A percentile compares a stretch with the other conserved stretches of the same genome.
phyloP scores from a whole-genome alignment of 2,329 filamentous ascomycete genomes.

The Sclerotiophoma versabilis region DNA sequence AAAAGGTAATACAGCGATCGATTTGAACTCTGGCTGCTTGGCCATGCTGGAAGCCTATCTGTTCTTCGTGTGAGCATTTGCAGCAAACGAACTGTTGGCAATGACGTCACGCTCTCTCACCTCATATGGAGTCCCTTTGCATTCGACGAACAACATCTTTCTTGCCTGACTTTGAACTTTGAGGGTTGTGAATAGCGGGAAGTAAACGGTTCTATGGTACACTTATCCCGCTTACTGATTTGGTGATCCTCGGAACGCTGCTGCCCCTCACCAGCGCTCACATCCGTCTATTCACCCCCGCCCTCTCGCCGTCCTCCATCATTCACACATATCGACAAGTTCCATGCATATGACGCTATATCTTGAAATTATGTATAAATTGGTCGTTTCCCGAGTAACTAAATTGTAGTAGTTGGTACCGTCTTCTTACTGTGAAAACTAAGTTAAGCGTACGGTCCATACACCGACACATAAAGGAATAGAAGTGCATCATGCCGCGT shows the following conservation, averaged over 20 bases:
- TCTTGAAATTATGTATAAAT: neutral
- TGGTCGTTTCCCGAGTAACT: neutral
- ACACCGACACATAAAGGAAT: neutral
- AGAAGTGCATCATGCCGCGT: neutral
- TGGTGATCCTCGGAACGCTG: neutral
- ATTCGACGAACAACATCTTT: conserved; percentile 51
- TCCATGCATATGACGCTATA: neutral
- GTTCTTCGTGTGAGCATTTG: neutral
- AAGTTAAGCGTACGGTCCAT: neutral
- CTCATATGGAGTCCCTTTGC: conserved; percentile 54
- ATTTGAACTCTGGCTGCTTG: conserved; percentile 51
- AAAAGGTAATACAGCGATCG: conserved; percentile 55
- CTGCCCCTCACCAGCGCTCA: conserved; percentile 27
- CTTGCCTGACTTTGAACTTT: neutral
- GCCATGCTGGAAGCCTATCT: conserved; percentile 61
- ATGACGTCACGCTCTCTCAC: conserved; percentile 39
- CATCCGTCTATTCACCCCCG: conserved; percentile 24
- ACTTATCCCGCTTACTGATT: neutral
- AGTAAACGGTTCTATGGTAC: neutral
- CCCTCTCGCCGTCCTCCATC: conserved; percentile 10
- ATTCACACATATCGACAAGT: neutral
- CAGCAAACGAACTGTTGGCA: neutral
- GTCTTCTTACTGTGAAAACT: neutral
- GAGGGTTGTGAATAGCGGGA: neutral
- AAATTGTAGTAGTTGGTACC: neutral